Evolutionary conservation across 2,329 filamentous ascomycete genomes (phyloP).

Genomic region (Beauveria asiatica): DNA sequence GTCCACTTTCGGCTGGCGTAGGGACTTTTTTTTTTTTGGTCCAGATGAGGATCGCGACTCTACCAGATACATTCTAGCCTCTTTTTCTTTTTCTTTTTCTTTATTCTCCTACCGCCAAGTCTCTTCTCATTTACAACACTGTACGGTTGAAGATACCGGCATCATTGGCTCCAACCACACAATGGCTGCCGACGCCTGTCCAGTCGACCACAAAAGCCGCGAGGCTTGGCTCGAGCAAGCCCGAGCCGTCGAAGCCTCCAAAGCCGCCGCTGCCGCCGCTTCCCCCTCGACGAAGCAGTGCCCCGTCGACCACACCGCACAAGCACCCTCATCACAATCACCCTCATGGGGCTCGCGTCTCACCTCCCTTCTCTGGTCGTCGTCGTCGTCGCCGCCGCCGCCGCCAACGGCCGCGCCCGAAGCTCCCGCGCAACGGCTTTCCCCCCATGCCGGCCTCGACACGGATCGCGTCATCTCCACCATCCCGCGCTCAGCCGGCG

Average conservation of each 20-base stretch:
- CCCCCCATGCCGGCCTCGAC: conserved; percentile 37
- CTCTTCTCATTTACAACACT: background rate
- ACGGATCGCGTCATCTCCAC: conserved; percentile 66
- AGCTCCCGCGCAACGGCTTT: conserved; percentile 11
- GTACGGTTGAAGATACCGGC: background rate
- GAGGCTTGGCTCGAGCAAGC: conserved; percentile 77
- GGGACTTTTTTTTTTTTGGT: too few relatives aligned
- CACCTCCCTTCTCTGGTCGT: conserved; percentile 31
- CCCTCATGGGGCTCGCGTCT: conserved; percentile 37
- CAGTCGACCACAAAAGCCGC: conserved; percentile 83
- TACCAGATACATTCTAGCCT: too few relatives aligned
- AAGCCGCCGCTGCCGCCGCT: conserved; percentile 16
- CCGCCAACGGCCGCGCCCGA: conserved; percentile 21
- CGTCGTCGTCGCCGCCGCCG: conserved; percentile 18
- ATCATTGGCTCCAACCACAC: background rate
- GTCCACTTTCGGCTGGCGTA: too few relatives aligned
- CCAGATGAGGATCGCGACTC: too few relatives aligned
- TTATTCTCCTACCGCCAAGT: too few relatives aligned
- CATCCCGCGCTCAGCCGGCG: conserved; percentile 56
- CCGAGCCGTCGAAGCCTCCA: conserved; percentile 37
- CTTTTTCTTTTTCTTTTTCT: too few relatives aligned
- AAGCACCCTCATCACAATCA: conserved; percentile 13
- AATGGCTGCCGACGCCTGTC: conserved; percentile 48
- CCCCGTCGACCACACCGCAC: conserved; percentile 26
- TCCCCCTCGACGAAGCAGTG: conserved; percentile 17